These are phyloP conservation scores for Colletotrichum caudatum DNA, from an alignment of 2,329 filamentous ascomycete genomes.

Conservation along the genomic window DNA sequence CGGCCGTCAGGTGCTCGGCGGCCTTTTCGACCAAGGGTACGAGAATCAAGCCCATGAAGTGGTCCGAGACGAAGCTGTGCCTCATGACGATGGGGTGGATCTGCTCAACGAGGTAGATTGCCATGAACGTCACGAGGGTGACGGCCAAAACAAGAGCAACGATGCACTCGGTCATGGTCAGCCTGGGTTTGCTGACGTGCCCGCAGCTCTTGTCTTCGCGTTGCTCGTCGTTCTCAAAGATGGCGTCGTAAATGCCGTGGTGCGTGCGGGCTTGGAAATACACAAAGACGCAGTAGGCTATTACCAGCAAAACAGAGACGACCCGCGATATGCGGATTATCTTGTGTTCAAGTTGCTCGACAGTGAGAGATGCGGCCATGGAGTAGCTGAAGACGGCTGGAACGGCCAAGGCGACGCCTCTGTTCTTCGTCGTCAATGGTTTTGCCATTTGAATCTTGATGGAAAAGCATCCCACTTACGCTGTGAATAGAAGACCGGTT, in stretches of 20 bases:
- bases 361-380: constrained; percentile 40
- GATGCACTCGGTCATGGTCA: constrained; percentile 80
- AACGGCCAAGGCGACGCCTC: constrained; percentile 55
- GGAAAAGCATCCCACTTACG: constrained; percentile 65
- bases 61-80: constrained; percentile 63
- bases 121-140: constrained; percentile 78
- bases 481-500: constrained; percentile 80
- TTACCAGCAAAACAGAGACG: constrained; percentile 76
- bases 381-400: constrained; percentile 69
- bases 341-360: constrained; percentile 59
- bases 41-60: constrained; percentile 77
- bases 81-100: constrained; percentile 70
- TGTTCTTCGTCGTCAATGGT: constrained; percentile 30
- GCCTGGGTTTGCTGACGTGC: constrained; percentile 72
- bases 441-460: background rate
- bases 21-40: constrained; percentile 87
- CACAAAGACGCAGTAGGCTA: constrained; percentile 75
- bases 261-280: constrained; percentile 81
- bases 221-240: constrained; percentile 78
- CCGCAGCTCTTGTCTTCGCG: constrained; percentile 73
- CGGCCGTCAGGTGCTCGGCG: constrained; percentile 84
- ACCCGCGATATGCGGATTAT: constrained; percentile 76
- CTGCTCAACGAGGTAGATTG: constrained; percentile 79
- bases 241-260: constrained; percentile 80
- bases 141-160: constrained; percentile 74